Conservation (phyloP, 257 asterid species). For the Leptodermis oblonga region DNA sequence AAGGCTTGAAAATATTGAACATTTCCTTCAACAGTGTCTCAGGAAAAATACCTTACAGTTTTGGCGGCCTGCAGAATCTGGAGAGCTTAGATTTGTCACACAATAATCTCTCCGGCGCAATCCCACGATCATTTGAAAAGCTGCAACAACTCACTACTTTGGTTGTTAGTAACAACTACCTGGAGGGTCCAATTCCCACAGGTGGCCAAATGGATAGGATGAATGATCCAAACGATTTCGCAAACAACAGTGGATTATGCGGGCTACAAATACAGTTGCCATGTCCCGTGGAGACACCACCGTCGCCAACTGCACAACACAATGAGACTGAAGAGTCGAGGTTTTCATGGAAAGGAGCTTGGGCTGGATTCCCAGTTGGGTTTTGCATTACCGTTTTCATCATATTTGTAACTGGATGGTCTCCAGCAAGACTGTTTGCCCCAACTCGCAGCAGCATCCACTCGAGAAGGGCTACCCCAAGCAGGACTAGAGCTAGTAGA, state of each 20-base stretch:
- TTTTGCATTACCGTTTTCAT: conserved; percentile 11
- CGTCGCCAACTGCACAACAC: conserved; percentile 8
- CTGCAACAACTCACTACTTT: conserved; percentile 25
- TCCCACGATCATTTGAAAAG: conserved; percentile 19
- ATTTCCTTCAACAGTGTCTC: conserved; percentile 21
- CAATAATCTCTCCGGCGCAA: conserved; percentile 26
- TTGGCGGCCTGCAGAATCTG: conserved; percentile 16
- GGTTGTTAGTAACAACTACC: conserved; percentile 32
- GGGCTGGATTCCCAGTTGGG: conserved; percentile 26
- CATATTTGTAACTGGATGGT: conserved; percentile 15
- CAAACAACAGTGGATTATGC: conserved; percentile 33
- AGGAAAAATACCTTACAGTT: conserved; percentile 24
- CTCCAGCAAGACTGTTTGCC: background rate
- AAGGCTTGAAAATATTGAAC: conserved; percentile 31
- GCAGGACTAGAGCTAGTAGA: conserved; percentile 7
- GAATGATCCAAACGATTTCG: conserved; percentile 21
- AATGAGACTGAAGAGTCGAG: conserved; percentile 8
- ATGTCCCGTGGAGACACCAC: conserved; percentile 7
- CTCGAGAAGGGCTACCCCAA: background rate
- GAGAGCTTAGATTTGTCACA: conserved; percentile 29
- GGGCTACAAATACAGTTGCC: conserved; percentile 27
- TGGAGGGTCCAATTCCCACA: conserved; percentile 24
- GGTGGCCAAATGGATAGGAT: conserved; percentile 30
- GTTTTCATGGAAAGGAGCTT: conserved; percentile 25
- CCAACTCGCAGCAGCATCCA: background rate